phyloP scores from a whole-genome alignment of 2,329 filamentous ascomycete species.

The Claviceps paspali region DNA sequence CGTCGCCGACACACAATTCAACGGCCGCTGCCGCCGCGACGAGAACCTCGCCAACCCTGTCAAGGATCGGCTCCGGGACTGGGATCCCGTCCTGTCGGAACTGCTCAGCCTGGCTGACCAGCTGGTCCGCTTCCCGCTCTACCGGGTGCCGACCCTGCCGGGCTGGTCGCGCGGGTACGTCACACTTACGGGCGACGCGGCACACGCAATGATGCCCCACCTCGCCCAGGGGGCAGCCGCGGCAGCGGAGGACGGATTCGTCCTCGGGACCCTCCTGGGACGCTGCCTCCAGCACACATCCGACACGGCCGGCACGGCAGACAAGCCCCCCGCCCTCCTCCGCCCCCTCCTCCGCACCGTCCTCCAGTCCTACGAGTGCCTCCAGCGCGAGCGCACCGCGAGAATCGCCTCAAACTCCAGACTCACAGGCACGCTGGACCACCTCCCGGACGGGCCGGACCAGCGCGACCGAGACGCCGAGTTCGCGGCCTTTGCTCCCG shows the following conservation, averaged over 20 bases:
- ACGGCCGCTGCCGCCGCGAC: background rate
- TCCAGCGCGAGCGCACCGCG: conserved; percentile 5
- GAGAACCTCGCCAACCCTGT: background rate
- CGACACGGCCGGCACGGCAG: no score
- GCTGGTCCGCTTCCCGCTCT: conserved; percentile 6
- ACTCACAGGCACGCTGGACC: conserved; percentile 3
- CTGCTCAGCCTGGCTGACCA: conserved; percentile 3
- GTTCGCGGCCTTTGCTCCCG: conserved; percentile 1
- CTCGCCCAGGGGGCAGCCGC: conserved; percentile 14
- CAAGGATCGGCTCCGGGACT: conserved; percentile 1
- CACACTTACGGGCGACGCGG: conserved; percentile 9
- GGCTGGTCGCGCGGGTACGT: conserved; percentile 6
- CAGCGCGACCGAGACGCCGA: conserved; percentile 7
- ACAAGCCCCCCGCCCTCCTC: no score
- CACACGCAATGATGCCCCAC: conserved; percentile 11
- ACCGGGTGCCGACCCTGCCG: conserved; percentile 3
- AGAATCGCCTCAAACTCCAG: conserved; percentile 5
- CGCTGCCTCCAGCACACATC: conserved; percentile 1
- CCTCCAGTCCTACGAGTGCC: conserved; percentile 3
- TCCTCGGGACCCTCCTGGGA: conserved; percentile 15
- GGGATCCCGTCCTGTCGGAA: conserved; percentile 5
- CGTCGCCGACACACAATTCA: conserved; percentile 3
- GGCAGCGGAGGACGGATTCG: conserved; percentile 12
- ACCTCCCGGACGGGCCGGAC: conserved; percentile 2
- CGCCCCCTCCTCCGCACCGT: background rate